These are phyloP conservation scores for Gamsiella multidivaricata DNA, from an alignment of 192 early-diverging fungal species.

Conservation along the genomic window DNA sequence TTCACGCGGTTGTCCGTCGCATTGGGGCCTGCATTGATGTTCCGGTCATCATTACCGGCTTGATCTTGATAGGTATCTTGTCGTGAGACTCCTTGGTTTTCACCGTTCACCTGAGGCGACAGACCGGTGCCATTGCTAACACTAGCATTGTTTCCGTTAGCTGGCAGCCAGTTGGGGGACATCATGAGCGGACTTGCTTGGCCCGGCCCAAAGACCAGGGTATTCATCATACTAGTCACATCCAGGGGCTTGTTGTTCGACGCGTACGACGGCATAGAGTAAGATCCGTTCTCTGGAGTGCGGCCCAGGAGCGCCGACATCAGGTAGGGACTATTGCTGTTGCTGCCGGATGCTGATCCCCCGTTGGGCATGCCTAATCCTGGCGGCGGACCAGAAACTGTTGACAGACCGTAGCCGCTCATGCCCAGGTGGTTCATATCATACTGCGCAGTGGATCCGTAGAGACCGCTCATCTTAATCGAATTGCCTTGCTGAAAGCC, in stretches of 20 bases:
- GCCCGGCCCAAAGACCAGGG: conserved; percentile 40
- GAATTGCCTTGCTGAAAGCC: not conserved
- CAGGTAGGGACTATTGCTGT: conserved; percentile 22
- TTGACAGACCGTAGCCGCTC: conserved; percentile 17
- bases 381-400: conserved; percentile 39
- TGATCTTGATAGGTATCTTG: not conserved
- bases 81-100: not conserved
- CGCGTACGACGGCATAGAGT: conserved; percentile 4
- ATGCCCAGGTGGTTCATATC: not conserved
- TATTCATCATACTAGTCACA: conserved; percentile 45
- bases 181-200: conserved; percentile 25
- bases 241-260: conserved; percentile 32
- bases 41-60: not conserved
- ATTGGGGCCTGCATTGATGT: conserved; percentile 4
- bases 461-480: conserved; percentile 11
- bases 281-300: not conserved
- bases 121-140: not conserved
- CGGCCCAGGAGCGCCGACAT: conserved; percentile 31
- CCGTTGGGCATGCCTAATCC: conserved; percentile 20
- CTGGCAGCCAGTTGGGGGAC: conserved; percentile 32
- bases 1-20: conserved; percentile 3
- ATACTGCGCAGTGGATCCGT: conserved; percentile 6
- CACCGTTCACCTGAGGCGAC: not conserved
- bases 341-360: not conserved
- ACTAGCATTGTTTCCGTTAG: conserved; percentile 5